Evolutionary conservation across 2,329 filamentous ascomycete genomes (phyloP).

Genomic region (Exophiala calicioides): DNA sequence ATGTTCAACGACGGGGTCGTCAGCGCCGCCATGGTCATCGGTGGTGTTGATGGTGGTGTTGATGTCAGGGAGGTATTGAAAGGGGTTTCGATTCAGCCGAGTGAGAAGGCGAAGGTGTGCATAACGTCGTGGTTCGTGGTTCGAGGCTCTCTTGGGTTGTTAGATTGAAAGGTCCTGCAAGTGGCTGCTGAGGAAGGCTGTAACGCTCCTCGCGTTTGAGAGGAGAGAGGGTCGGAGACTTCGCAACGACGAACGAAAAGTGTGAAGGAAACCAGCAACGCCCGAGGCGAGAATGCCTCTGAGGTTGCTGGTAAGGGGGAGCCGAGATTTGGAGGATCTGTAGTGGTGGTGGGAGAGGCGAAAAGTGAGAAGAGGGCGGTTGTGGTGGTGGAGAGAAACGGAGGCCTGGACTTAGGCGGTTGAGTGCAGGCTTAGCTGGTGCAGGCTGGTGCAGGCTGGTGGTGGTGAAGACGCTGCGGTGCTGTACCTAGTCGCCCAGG

Average conservation of each 20-base stretch:
- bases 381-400: neutral
- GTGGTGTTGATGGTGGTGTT: conserved; percentile 4
- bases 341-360: neutral
- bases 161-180: neutral
- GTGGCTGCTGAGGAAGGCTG: conserved; percentile 6
- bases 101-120: conserved; percentile 8
- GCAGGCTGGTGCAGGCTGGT: too few relatives aligned
- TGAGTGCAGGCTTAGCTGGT: neutral
- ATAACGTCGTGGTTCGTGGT: conserved; percentile 14
- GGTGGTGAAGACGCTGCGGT: neutral
- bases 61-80: conserved; percentile 7
- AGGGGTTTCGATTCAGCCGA: conserved; percentile 14
- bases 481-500: too few relatives aligned
- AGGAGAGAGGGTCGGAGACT: too few relatives aligned
- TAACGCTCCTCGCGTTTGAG: too few relatives aligned
- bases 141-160: neutral
- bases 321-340: neutral
- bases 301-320: conserved; percentile 15
- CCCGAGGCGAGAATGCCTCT: conserved; percentile 12
- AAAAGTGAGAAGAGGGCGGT: neutral
- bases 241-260: neutral
- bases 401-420: neutral
- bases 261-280: conserved; percentile 16
- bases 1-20: conserved; percentile 13
- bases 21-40: conserved; percentile 21